A percentile compares a stretch with the other conserved stretches of the same genome.
These are phyloP conservation scores for Lachancea thermotolerans DNA, from an alignment of 805 yeast genomes.

Conservation along the genomic window DNA sequence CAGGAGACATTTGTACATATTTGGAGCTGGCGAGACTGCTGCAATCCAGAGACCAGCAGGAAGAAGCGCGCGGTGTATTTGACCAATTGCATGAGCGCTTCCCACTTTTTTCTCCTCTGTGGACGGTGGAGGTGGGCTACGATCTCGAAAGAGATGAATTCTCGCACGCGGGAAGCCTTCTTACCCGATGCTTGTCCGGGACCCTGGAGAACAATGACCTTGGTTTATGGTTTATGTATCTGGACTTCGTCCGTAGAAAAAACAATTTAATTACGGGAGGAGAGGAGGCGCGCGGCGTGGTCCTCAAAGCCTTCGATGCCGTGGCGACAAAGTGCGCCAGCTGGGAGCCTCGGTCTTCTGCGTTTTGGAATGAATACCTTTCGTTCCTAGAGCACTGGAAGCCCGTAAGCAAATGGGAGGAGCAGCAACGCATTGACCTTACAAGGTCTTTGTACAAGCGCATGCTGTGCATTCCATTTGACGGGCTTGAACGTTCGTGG, in stretches of 20 bases:
- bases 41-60: slow-evolving; percentile 50
- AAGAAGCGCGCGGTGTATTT: slow-evolving; percentile 50
- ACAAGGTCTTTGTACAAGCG: slow-evolving; percentile 66
- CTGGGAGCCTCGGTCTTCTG: slow-evolving; percentile 59
- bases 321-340: slow-evolving; percentile 73
- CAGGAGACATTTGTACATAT: slow-evolving; percentile 53
- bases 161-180: slow-evolving; percentile 43
- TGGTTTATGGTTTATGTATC: slow-evolving; percentile 67
- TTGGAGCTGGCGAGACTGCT: slow-evolving; percentile 42
- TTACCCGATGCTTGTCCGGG: slow-evolving; percentile 53
- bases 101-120: slow-evolving; percentile 62
- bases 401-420: slow-evolving; percentile 77
- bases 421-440: slow-evolving; percentile 70
- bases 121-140: slow-evolving; percentile 65
- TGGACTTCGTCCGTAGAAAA: slow-evolving; percentile 65
- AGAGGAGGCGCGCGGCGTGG: slow-evolving; percentile 65
- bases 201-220: slow-evolving; percentile 43
- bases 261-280: slow-evolving; percentile 72
- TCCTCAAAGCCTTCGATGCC: slow-evolving; percentile 76
- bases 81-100: slow-evolving; percentile 57
- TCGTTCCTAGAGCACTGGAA: slow-evolving; percentile 71
- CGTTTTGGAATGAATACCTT: slow-evolving; percentile 78
- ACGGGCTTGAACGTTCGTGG: slow-evolving; percentile 75
- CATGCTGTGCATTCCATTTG: slow-evolving; percentile 68
- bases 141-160: slow-evolving; percentile 62